Evolutionary conservation across 257 asterid genomes (phyloP).

Genomic region (Salvia miltiorrhiza): DNA sequence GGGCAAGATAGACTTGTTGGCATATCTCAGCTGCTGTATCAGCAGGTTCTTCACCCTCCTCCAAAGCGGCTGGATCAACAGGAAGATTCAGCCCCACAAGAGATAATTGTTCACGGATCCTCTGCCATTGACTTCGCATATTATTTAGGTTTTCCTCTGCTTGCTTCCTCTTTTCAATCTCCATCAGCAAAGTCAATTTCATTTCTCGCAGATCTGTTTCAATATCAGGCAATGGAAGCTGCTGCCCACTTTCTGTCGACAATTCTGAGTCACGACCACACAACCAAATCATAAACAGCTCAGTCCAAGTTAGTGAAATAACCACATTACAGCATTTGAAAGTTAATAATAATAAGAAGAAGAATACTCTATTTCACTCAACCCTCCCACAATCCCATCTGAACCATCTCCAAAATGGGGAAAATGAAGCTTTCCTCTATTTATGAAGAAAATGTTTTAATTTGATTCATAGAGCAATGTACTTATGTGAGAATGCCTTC

Average conservation of each 20-base stretch:
- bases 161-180: conserved; percentile 81
- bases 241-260: conserved; percentile 64
- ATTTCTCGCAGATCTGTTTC: conserved; percentile 76
- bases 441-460: neutral
- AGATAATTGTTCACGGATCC: conserved; percentile 50
- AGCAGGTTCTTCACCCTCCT: conserved; percentile 46
- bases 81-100: conserved; percentile 73
- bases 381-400: neutral
- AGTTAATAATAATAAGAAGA: conserved; percentile 3
- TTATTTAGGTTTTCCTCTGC: conserved; percentile 66
- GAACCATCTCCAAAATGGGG: neutral
- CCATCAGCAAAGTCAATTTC: conserved; percentile 65
- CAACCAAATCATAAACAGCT: conserved; percentile 20
- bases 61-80: conserved; percentile 36
- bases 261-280: conserved; percentile 56
- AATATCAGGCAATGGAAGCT: conserved; percentile 38
- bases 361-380: conserved; percentile 8
- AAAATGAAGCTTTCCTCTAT: neutral
- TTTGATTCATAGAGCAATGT: neutral
- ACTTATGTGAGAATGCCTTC: neutral
- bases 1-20: conserved; percentile 58
- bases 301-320: conserved; percentile 1
- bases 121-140: conserved; percentile 65
- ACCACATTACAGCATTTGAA: neutral
- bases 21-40: conserved; percentile 55